Evolutionary conservation across 1,284 basidiomycete species (phyloP), one percentile per base, ranked within the genome.

Genomic region (Tilletia indica): DNA sequence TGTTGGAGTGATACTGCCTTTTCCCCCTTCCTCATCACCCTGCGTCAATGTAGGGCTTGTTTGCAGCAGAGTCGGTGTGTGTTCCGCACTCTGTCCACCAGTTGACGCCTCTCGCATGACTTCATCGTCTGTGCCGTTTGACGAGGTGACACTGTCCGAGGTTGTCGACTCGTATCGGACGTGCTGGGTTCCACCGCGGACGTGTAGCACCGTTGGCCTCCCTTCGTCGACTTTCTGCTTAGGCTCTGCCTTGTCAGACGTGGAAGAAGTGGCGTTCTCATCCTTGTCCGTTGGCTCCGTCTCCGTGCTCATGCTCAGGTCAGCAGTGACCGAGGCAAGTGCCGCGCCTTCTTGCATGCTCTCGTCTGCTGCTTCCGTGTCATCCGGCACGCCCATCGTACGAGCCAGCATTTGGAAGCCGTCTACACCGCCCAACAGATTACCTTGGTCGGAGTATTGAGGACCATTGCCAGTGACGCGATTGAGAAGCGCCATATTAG

Each of bases 401-500:
- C 61, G 61, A 4, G 81, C 81, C 2, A 84, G 77, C 4, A 74
- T 74, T 69, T 84, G 82, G n/a, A 84, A 72, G 16, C 82, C 83
- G 61, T 83, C 80, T n/a, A 84, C 75, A 34, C 83, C 83, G 38
- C 82, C 83, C n/a, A 72, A 70, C 38, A 84, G 72, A 4, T 77
- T 76, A 16, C 83, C 83, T 9, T 81, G 76, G 0, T 63, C 68
- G 12, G 80, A 81, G 68, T 84, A 84, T 67, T 78, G 77, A 3
- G 83, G 83, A 8, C 83, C 82, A 19, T 79, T 76, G 9, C 80
- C 78, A 3, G 74, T 70, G 0, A 73, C 73, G 8, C 97, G 92
- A 82, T 99, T 99, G 48, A 99, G 87, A 16, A 98, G 89, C 1
- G 92, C 91, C 96, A 99, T 98, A 83, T 98, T 99, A 16, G 96